Base-by-base conservation (phyloP, 768 basidiomycete species). In the Hygrophorus pudorinus region DNA sequence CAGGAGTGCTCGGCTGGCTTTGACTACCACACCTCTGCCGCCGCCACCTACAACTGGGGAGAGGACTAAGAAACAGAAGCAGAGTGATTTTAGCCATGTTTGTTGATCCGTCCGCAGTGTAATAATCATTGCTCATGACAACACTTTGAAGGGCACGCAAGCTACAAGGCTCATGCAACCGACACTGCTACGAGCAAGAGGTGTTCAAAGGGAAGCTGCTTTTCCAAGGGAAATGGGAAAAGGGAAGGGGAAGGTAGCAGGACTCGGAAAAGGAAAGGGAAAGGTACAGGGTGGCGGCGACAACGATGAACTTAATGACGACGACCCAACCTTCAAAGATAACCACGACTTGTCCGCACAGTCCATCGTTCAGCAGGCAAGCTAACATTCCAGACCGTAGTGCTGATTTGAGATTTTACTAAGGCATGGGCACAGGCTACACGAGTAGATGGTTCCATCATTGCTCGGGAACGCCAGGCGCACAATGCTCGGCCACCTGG, bases 331-430 rank as follows among this genome's bases (percentile, higher is more conserved):
- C 27, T 27, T 41, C 46, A 50, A 42, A 48, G 46, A 38, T 42
- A 5, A 17, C 20, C 40, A 42, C 27, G 48, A 50, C 3, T 39
- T 50, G 20, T 38, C 48, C 36, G 48, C 45, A 14, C 42, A 48
- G 27, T 42, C 18, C 47, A 44, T 48, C 31, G 42, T 48, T 48
- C 47, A 48, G 44, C 47, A 48, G 47, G 47, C 29, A 48, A 44
- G 47, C 35, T 29, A 44, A 48, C 18, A 48, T 48, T 41, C 34
- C 27, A 48, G 43, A 43, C 36, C 33, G 52, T 1, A 28, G n/a
- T n/a, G n/a, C n/a, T n/a, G n/a, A n/a, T n/a, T n/a, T n/a, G n/a
- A n/a, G n/a, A n/a, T n/a, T n/a, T 53, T n/a, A 52, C 45, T 46
- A 33, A 52, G 29, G 46, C 52, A 14, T 51, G 46, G 32, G 31